Percentiles rank a stretch among this genome's conserved stretches.
phyloP scores from a whole-genome alignment of 2,329 filamentous ascomycete genomes.

The Aspergillus calidoustus region DNA sequence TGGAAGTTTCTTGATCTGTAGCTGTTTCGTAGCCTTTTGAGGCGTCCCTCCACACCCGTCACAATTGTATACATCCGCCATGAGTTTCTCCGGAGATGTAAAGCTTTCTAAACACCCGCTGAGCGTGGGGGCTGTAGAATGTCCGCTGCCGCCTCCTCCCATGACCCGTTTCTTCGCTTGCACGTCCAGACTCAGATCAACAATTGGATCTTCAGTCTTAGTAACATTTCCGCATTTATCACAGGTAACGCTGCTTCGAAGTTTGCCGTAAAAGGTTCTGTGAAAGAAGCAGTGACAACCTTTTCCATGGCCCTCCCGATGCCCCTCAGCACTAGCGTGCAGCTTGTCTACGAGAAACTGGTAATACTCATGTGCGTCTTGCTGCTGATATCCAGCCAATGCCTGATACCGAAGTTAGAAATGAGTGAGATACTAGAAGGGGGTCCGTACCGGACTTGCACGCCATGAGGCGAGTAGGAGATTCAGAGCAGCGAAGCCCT shows the following conservation, averaged over 20 bases:
- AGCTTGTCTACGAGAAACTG: constrained; percentile 93
- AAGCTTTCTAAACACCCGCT: constrained; percentile 85
- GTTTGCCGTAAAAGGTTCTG: constrained; percentile 90
- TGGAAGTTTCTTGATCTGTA: constrained; percentile 81
- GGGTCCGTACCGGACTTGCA: constrained; percentile 67
- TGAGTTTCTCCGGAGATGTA: constrained; percentile 76
- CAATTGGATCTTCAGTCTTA: constrained; percentile 82
- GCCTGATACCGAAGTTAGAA: constrained; percentile 50
- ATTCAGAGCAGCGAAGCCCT: constrained; percentile 87
- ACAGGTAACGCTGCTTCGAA: constrained; percentile 88
- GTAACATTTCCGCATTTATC: constrained; percentile 83
- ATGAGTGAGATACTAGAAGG: neutral
- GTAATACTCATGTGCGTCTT: constrained; percentile 97
- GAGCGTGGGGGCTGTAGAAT: constrained; percentile 58
- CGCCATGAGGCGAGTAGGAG: constrained; percentile 91
- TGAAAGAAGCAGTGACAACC: constrained; percentile 89
- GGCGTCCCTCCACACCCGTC: constrained; percentile 72
- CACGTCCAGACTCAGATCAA: constrained; percentile 88
- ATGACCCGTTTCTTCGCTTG: constrained; percentile 61
- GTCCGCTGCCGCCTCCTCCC: constrained; percentile 41
- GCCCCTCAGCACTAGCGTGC: constrained; percentile 76
- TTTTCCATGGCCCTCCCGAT: constrained; percentile 60
- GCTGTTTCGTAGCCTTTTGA: constrained; percentile 80
- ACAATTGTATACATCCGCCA: constrained; percentile 81
- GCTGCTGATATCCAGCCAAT: constrained; percentile 88